phyloP scores from a whole-genome alignment of 345 rosid species.

The Cardamine occulta region DNA sequence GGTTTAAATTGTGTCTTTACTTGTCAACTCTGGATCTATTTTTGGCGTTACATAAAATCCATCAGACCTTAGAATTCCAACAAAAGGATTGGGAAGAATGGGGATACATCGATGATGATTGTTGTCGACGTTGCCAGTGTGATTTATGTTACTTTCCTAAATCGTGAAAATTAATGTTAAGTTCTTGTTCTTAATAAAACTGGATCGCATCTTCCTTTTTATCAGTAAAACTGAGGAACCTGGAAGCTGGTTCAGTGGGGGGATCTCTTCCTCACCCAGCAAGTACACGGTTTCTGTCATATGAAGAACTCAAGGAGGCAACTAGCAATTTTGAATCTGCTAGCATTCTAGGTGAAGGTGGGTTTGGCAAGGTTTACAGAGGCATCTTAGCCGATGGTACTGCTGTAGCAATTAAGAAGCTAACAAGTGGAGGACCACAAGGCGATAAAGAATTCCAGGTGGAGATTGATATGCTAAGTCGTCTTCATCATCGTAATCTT shows the following conservation, averaged over 20 bases:
- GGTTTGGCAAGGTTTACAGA: slow-evolving; percentile 95
- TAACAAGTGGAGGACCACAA: slow-evolving; percentile 89
- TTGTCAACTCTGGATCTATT: slow-evolving; percentile 18
- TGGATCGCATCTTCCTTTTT: slow-evolving; percentile 7
- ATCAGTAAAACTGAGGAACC: slow-evolving; percentile 66
- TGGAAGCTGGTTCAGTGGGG: slow-evolving; percentile 52
- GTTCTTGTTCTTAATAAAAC: background rate
- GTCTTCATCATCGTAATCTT: slow-evolving; percentile 99
- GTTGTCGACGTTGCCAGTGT: background rate
- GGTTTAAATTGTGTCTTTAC: background rate
- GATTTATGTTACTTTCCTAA: slow-evolving; percentile 5
- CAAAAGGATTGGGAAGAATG: background rate
- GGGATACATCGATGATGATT: slow-evolving; percentile 1
- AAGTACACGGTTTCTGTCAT: slow-evolving; percentile 84
- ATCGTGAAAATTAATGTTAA: background rate
- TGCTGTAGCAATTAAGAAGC: slow-evolving; percentile 97
- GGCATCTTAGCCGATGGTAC: slow-evolving; percentile 98
- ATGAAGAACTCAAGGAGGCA: slow-evolving; percentile 94
- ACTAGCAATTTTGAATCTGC: slow-evolving; percentile 85
- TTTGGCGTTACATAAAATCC: slow-evolving; percentile 6
- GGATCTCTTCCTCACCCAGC: slow-evolving; percentile 87
- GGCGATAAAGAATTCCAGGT: slow-evolving; percentile 96
- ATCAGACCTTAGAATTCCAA: slow-evolving; percentile 18
- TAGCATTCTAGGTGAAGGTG: slow-evolving; percentile 97
- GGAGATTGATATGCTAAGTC: slow-evolving; percentile 99